Conservation (phyloP, 495 filamentous ascomycete species). For the Zalerion maritima region DNA sequence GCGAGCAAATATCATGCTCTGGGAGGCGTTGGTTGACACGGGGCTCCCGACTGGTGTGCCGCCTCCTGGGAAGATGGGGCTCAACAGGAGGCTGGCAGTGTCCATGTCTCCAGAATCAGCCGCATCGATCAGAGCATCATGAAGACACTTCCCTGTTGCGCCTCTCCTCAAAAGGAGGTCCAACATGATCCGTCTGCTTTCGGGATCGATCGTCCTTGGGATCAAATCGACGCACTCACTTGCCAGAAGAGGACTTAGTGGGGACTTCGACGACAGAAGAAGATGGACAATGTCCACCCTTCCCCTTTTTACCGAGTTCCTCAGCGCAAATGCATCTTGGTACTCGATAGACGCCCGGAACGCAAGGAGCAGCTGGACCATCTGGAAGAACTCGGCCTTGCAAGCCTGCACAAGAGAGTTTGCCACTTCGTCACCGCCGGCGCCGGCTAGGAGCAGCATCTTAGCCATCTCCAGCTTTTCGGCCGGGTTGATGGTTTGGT, state of each 20-base stretch:
- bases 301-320: conserved; percentile 20
- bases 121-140: conserved; percentile 26
- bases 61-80: conserved; percentile 23
- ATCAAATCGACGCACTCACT: conserved; percentile 27
- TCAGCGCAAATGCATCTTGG: conserved; percentile 22
- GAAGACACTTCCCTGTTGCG: conserved; percentile 20
- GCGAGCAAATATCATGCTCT: conserved; percentile 16
- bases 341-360: conserved; percentile 33
- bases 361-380: conserved; percentile 28
- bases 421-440: conserved; percentile 23
- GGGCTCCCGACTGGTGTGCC: conserved; percentile 9
- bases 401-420: conserved; percentile 23
- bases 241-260: conserved; percentile 22
- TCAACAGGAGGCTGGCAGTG: conserved; percentile 25
- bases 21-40: conserved; percentile 12
- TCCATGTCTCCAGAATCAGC: conserved; percentile 23
- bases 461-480: conserved; percentile 28
- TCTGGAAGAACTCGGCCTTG: conserved; percentile 24
- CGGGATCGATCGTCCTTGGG: conserved; percentile 24
- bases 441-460: conserved; percentile 30
- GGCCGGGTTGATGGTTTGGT: conserved; percentile 24
- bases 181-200: conserved; percentile 25
- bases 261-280: conserved; percentile 19
- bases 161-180: conserved; percentile 25
- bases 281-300: conserved; percentile 24